phyloP scores from a whole-genome alignment of 139 green algal genomes.

The Zygnema circumcarinatum region DNA sequence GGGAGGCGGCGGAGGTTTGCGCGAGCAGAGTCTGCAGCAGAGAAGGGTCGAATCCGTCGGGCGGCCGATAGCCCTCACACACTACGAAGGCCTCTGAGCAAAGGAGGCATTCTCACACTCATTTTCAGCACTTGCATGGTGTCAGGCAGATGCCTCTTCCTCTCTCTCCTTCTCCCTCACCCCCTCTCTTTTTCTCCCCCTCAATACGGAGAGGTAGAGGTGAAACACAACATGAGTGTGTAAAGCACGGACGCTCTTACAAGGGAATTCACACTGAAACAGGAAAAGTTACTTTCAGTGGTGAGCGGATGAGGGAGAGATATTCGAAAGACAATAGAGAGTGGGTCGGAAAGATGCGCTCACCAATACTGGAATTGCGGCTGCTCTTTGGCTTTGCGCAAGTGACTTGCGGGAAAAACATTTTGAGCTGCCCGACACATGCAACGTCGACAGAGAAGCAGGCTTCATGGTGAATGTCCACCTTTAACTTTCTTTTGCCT shows the following conservation, averaged over 20 bases:
- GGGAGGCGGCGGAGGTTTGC: background rate
- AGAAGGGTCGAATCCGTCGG: constrained; percentile 72
- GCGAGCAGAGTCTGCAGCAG: constrained; percentile 54
- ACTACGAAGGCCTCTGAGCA: constrained; percentile 94
- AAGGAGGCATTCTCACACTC: background rate
- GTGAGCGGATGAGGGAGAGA: background rate
- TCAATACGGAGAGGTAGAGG: too few species aligned
- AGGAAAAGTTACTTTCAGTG: background rate
- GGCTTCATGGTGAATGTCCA: background rate
- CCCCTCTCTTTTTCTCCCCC: background rate
- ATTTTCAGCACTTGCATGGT: background rate
- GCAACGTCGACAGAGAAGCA: constrained; percentile 3
- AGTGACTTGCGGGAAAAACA: constrained; percentile 90
- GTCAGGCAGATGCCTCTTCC: too few species aligned
- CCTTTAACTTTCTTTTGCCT: too few species aligned
- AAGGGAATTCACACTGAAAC: too few species aligned
- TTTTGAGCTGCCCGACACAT: constrained; percentile 72
- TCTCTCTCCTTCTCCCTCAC: background rate
- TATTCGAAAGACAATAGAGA: background rate
- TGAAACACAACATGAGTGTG: too few species aligned
- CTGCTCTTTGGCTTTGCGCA: constrained; percentile 93
- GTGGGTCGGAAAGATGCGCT: background rate
- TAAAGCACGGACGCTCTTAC: too few species aligned
- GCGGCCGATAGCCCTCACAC: constrained; percentile 78
- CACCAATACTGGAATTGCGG: constrained; percentile 87